Percentiles rank a stretch among this genome's conserved stretches.
phyloP scores from a whole-genome alignment of 495 filamentous ascomycete species.

The Penicillium cosmopolitanum region DNA sequence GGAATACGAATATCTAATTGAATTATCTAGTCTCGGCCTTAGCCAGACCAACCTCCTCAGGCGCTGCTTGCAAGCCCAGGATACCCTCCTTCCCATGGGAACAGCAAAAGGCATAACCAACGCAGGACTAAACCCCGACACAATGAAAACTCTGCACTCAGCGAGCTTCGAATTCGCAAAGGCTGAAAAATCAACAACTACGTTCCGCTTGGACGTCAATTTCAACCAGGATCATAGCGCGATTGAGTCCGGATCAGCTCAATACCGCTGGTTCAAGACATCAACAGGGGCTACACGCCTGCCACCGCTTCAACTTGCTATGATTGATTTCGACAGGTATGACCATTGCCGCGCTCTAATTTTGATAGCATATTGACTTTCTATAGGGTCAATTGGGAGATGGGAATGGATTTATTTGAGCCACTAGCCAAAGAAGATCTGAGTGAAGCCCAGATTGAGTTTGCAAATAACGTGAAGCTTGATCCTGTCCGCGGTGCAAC shows the following conservation, averaged over 20 bases:
- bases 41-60: constrained; percentile 3
- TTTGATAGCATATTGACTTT: background rate
- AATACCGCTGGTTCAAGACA: constrained; percentile 40
- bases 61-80: constrained; percentile 22
- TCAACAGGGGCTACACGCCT: constrained; percentile 22
- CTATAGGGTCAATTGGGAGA: constrained; percentile 44
- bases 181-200: constrained; percentile 23
- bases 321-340: constrained; percentile 43
- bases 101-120: constrained; percentile 27
- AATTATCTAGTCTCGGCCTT: background rate
- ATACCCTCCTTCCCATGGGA: constrained; percentile 55
- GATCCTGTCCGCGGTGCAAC: background rate
- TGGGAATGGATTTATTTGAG: constrained; percentile 41
- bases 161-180: constrained; percentile 47
- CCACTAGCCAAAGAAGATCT: constrained; percentile 28
- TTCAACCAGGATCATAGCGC: constrained; percentile 18
- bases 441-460: background rate
- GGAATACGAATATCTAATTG: background rate
- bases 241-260: constrained; percentile 32
- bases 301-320: constrained; percentile 27
- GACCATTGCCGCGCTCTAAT: background rate
- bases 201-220: constrained; percentile 44
- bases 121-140: constrained; percentile 14
- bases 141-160: constrained; percentile 35
- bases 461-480: constrained; percentile 26